Base-by-base conservation (phyloP, 23 red algal species). In the Chondrus crispus region DNA sequence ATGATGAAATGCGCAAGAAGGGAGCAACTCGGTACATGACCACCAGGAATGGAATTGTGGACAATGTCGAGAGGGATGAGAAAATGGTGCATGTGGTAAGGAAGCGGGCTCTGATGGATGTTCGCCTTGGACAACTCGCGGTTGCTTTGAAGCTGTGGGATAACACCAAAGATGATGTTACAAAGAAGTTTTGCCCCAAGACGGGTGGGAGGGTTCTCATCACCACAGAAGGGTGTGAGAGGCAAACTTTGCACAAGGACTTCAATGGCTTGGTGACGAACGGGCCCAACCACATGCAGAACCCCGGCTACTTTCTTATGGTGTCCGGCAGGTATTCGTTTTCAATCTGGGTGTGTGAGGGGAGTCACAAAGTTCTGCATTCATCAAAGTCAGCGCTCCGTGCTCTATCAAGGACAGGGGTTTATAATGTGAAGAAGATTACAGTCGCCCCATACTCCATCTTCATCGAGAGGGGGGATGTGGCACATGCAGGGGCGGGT, bases 231-330 rank as follows among this genome's bases (percentile, higher is more conserved):
- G 13, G 1, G 4, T 80, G 79, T 2, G 20, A 12, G 47, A 54
- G 79, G 28, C 79, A 83, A 51, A 54, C 42, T 20, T 8, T 60
- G 20, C 79, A 83, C 62, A 60, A 20, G 4, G 79, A 83, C 49
- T 83, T 83, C 30, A 18, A 40, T 5, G 54, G 45, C 5, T 30
- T 83, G 46, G 62, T 33, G 33, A 62, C 28, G 45, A 12, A 12
- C 20, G 49, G 62, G 49, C 54, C 37, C 29, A 24, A 54, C 48
- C 18, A 19, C 16, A 40, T 46, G 52, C 42, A 62, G 28, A 81
- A 81, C 28, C 76, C 76, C 3, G 76, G 76, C 20, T 81, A 57
- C 24, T 81, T 81, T 20, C 22, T 81, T 2, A 81, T 81, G 76
- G 76, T 36, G 16, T 54, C 76, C 5, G 76, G 76, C n/a, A 81